Percentiles rank a stretch among this genome's conserved stretches.
Conservation (phyloP, 2,329 filamentous ascomycete species). For the Simplicillium sp. region DNA sequence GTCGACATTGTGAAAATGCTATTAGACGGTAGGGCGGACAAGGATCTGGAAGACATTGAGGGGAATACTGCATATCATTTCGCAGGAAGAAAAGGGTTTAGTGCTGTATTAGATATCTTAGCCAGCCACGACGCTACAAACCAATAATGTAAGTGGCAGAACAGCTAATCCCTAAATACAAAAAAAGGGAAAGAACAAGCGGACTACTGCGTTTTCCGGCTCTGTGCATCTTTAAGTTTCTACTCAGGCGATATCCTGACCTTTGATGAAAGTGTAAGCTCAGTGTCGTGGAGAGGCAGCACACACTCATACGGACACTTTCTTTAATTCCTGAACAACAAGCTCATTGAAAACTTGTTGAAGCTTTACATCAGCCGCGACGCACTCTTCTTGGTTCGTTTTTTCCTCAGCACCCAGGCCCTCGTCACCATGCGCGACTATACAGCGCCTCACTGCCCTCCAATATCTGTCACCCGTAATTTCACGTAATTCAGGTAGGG, state of each 20-base stretch:
- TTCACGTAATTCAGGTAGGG: background rate
- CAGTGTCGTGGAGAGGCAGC: background rate
- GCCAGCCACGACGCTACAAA: too few relatives aligned
- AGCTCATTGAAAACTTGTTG: background rate
- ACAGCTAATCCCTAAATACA: background rate
- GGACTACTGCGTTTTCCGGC: background rate
- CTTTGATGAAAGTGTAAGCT: too few relatives aligned
- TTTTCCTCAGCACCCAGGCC: background rate
- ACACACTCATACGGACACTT: background rate
- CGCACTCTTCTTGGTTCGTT: background rate
- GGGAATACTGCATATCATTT: background rate
- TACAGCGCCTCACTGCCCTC: background rate
- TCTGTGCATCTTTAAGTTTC: background rate
- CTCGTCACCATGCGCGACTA: background rate
- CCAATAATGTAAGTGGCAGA: background rate
- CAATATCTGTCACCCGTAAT: slow-evolving; percentile 1
- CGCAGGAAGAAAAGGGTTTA: background rate
- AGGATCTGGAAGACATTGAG: background rate
- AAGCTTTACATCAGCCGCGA: background rate
- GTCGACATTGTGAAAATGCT: background rate
- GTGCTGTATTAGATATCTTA: background rate
- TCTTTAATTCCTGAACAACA: slow-evolving; percentile 1
- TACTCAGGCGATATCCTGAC: too few relatives aligned
- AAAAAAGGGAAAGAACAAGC: background rate
- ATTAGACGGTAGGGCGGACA: background rate